Evolutionary conservation across 176 grass and related monocot species (phyloP), one percentile per base, ranked within the genome.

Genomic region (Musa schizocarpa): DNA sequence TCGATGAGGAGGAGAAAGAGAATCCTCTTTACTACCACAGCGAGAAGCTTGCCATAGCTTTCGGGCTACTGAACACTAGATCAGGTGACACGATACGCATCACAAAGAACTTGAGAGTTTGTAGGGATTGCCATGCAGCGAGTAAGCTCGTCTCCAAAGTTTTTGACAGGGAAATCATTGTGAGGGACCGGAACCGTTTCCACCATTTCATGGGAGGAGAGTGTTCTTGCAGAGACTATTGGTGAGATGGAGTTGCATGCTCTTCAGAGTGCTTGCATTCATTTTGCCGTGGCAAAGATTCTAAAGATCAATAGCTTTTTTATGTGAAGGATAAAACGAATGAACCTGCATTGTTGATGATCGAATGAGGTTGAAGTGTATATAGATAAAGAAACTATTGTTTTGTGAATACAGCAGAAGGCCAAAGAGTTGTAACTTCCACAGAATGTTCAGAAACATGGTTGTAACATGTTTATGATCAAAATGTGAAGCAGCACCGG

Each of bases 161-260:
- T 1, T 96, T 96, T 16, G 76, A 82, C 48, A 79, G 89, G 0
- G 78, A 89, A 68, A 96, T 96, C 24, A 78, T 96, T 26, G 80
- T 92, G 1, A 89, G 92, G 78, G 92, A 96, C 73, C 81, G 92
- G 69, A 92, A 82, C 64, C 75, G 87, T 21, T 96, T 96, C 78
- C 92, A 96, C 74, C 85, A 89, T 89, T 92, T 92, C 52, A 92
- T 52, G 57, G 79, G 82, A 14, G 92, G 92, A 16, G 62, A 19
- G 54, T 96, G 92, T 78, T 96, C 92, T 23, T 96, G 92, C 67
- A 86, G 72, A 52, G 92, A 96, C 82, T 96, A 96, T 53, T 96
- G 92, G 92, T 96, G 70, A 83, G 17, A 43, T 43, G 34, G 34
- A 43, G 34, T 6, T 43, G 34, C 34, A 5, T 34, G 34, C 34